Conservation (phyloP, 2,329 filamentous ascomycete species). For the Penicillium vulpinum region DNA sequence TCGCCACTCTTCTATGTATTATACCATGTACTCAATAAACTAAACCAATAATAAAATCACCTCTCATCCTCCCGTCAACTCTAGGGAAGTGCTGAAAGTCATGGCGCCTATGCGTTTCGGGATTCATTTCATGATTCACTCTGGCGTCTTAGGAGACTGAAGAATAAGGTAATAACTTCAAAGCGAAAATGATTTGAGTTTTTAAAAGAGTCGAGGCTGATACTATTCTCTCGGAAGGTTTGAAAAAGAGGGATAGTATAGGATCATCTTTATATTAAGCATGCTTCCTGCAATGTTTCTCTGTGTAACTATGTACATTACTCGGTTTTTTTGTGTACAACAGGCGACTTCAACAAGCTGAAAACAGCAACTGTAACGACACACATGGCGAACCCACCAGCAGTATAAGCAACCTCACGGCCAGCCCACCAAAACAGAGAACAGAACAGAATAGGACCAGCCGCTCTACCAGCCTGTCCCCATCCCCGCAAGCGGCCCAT, state of each 20-base stretch:
- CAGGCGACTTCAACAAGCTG: constrained; percentile 67
- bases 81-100: no score
- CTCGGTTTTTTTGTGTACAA: constrained; percentile 4
- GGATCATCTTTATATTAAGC: background rate
- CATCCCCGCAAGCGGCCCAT: constrained; percentile 77
- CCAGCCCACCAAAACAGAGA: constrained; percentile 99
- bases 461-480: constrained; percentile 82
- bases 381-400: constrained; percentile 78
- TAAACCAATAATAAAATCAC: background rate
- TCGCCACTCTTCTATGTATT: constrained; percentile 18
- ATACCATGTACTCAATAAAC: constrained; percentile 6
- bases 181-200: background rate
- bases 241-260: background rate
- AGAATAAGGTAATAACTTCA: background rate
- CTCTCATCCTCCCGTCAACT: background rate
- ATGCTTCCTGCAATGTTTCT: background rate
- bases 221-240: background rate
- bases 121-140: no score
- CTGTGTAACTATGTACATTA: background rate
- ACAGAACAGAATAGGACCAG: constrained; percentile 88
- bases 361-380: constrained; percentile 72
- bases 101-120: no score
- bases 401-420: constrained; percentile 76
- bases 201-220: background rate
- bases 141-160: no score